These are phyloP conservation scores for Patellifolia procumbens DNA, from an alignment of 179 eudicot species.

Conservation along the genomic window DNA sequence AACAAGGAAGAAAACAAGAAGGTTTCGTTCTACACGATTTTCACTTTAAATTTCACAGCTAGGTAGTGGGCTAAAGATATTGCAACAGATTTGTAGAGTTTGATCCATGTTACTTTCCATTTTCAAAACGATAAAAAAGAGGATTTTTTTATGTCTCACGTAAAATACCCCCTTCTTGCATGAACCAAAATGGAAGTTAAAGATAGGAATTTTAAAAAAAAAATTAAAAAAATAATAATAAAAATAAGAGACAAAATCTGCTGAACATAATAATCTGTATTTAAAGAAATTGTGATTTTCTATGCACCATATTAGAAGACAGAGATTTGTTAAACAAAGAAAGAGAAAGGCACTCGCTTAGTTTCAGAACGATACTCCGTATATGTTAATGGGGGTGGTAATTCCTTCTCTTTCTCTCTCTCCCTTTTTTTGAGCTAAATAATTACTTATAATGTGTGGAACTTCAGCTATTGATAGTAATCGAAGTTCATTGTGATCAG, in stretches of 20 bases:
- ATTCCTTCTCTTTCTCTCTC: background rate
- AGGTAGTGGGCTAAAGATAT: too few relatives aligned
- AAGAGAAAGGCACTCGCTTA: background rate
- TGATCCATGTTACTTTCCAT: too few relatives aligned
- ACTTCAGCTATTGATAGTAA: constrained; percentile 1
- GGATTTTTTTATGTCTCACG: too few relatives aligned
- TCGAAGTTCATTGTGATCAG: too few relatives aligned
- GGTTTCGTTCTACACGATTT: background rate
- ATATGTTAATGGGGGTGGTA: background rate
- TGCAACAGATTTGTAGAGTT: background rate
- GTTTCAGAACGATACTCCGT: background rate
- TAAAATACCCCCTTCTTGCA: too few relatives aligned
- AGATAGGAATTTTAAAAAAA: too few relatives aligned
- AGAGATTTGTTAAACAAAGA: background rate
- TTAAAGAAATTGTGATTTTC: too few relatives aligned
- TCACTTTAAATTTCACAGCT: background rate
- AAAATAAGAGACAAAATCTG: background rate
- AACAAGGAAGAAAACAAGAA: background rate
- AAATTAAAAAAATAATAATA: too few relatives aligned
- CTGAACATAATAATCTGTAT: background rate
- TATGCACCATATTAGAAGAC: too few relatives aligned
- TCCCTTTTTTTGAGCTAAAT: background rate
- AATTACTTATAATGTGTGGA: background rate
- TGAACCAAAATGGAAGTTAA: too few relatives aligned
- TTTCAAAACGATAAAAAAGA: background rate